phyloP scores from a whole-genome alignment of 2,329 filamentous ascomycete genomes.

The Hymenoscyphus fraxineus region DNA sequence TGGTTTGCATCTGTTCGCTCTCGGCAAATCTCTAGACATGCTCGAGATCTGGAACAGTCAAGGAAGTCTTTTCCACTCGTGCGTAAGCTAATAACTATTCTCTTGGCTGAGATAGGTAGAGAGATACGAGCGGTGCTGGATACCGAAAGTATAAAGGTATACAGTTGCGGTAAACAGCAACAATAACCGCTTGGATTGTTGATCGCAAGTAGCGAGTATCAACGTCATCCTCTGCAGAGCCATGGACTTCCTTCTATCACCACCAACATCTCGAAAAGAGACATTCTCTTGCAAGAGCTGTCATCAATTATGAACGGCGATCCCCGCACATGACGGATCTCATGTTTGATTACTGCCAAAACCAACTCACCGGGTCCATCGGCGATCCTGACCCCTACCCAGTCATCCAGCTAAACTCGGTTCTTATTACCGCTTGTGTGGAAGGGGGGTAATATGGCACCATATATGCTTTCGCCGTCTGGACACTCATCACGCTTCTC shows the following conservation, averaged over 20 bases:
- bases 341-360: constrained; percentile 3
- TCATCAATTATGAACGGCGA: neutral
- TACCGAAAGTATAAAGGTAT: too few species aligned
- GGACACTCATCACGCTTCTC: neutral
- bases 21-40: constrained; percentile 7
- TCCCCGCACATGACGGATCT: neutral
- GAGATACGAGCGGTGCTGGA: neutral
- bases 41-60: neutral
- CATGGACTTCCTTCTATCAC: neutral
- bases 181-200: too few species aligned
- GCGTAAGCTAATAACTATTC: neutral
- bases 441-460: constrained; percentile 1
- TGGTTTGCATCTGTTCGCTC: neutral
- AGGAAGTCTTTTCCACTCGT: constrained; percentile 8
- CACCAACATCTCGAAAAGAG: neutral
- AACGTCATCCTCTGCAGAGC: neutral
- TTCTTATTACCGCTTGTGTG: constrained; percentile 7
- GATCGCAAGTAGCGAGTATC: neutral
- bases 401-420: constrained; percentile 4
- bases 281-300: neutral
- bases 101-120: neutral
- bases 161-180: too few species aligned
- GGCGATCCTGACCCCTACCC: neutral
- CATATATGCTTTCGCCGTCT: neutral
- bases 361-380: constrained; percentile 8